Percentiles rank a stretch among this genome's conserved stretches.
phyloP scores from a whole-genome alignment of 2,329 filamentous ascomycete species.

The Neodidymelliopsis sp. region DNA sequence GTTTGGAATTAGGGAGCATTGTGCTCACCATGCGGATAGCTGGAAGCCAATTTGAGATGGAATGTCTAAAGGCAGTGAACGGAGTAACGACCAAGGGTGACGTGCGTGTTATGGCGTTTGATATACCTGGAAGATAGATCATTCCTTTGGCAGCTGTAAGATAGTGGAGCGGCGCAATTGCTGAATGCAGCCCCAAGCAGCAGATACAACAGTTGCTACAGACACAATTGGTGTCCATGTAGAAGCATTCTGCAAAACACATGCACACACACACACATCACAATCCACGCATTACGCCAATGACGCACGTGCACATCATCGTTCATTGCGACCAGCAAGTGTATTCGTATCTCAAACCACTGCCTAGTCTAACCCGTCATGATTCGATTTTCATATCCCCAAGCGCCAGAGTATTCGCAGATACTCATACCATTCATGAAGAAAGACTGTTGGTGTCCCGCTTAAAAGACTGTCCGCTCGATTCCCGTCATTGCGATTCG shows the following conservation, averaged over 20 bases:
- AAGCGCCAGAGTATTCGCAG: conserved; percentile 45
- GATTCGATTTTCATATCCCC: conserved; percentile 45
- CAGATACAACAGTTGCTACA: neutral
- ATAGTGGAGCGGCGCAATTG: no score
- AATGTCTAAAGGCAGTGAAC: no score
- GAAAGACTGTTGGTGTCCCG: conserved; percentile 26
- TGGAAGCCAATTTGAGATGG: no score
- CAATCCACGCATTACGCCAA: neutral
- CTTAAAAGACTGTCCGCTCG: conserved; percentile 32
- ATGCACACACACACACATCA: conserved; percentile 7
- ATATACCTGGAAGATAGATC: neutral
- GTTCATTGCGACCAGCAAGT: conserved; percentile 44
- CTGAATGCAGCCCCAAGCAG: no score
- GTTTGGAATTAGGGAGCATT: neutral
- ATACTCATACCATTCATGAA: conserved; percentile 22
- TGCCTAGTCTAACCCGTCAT: conserved; percentile 49
- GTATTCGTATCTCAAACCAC: conserved; percentile 41
- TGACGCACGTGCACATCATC: conserved; percentile 15
- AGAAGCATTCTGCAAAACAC: neutral
- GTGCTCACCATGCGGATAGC: neutral
- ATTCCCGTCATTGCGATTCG: conserved; percentile 32
- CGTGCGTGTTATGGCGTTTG: no score
- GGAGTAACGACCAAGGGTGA: neutral
- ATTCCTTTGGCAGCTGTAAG: neutral
- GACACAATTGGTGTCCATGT: neutral